Conservation (phyloP, 2,329 filamentous ascomycete species). For the Akanthomyces muscarius region DNA sequence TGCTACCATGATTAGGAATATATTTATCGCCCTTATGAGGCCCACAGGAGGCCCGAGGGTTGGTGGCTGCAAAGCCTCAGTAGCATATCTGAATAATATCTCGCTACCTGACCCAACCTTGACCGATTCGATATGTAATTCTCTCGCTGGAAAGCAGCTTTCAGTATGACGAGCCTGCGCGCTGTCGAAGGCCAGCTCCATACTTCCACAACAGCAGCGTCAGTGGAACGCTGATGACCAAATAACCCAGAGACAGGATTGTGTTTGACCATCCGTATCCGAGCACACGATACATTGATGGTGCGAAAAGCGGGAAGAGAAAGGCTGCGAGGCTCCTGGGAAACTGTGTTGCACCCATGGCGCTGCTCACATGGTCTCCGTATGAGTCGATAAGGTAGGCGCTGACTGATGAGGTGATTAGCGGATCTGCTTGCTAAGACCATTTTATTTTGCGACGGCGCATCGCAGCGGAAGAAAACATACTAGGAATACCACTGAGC, state of each 20-base stretch:
- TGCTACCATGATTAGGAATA: neutral
- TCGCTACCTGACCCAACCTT: neutral
- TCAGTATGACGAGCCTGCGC: slow-evolving; percentile 20
- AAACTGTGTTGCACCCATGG: slow-evolving; percentile 44
- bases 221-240: slow-evolving; percentile 35
- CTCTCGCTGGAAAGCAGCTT: neutral
- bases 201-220: slow-evolving; percentile 39
- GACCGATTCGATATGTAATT: too few species aligned
- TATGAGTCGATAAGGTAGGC: slow-evolving; percentile 45
- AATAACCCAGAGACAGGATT: slow-evolving; percentile 33
- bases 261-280: slow-evolving; percentile 39
- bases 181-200: slow-evolving; percentile 32
- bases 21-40: neutral
- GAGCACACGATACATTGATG: slow-evolving; percentile 33
- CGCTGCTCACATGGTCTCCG: slow-evolving; percentile 43
- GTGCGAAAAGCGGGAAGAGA: slow-evolving; percentile 47
- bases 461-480: neutral
- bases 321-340: slow-evolving; percentile 43
- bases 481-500: slow-evolving; percentile 27
- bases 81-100: neutral
- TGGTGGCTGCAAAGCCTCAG: neutral
- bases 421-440: neutral
- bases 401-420: slow-evolving; percentile 17
- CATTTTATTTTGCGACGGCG: neutral
- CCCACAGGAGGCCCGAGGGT: neutral